Evolutionary conservation across 371 early-diverging fungal species (phyloP).

Genomic region (Mortierella polycephala): DNA sequence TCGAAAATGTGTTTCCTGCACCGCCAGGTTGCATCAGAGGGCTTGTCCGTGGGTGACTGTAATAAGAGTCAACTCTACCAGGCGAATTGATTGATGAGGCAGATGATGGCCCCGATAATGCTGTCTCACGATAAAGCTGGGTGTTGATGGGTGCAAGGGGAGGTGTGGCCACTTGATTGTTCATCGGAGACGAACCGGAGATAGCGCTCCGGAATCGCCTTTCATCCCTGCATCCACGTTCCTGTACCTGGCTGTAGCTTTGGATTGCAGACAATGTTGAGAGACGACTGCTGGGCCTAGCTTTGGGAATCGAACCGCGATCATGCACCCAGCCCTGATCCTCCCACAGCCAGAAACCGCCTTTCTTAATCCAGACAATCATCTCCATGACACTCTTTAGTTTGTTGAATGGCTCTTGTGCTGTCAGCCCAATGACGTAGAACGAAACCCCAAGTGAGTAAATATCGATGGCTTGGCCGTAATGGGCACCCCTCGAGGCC

Average conservation of each 20-base stretch:
- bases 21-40: conserved; percentile 1
- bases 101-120: conserved; percentile 6
- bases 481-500: conserved; percentile 32
- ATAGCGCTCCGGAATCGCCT: not conserved
- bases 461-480: conserved; percentile 70
- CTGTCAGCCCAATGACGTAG: conserved; percentile 76
- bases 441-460: conserved; percentile 86
- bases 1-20: not conserved
- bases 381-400: conserved; percentile 63
- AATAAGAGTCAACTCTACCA: not conserved
- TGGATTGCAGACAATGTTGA: conserved; percentile 19
- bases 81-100: conserved; percentile 18
- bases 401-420: conserved; percentile 70
- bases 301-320: conserved; percentile 48
- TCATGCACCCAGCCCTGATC: conserved; percentile 56
- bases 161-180: conserved; percentile 1
- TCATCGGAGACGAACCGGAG: conserved; percentile 4
- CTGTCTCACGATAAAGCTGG: conserved; percentile 12
- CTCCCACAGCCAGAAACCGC: conserved; percentile 70
- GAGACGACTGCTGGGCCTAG: conserved; percentile 13
- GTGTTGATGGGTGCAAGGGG: conserved; percentile 43
- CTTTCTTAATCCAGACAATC: conserved; percentile 64
- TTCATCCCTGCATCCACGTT: conserved; percentile 2
- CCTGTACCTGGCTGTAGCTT: conserved; percentile 10
- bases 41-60: not conserved